Conservation (phyloP, 345 rosid species). For the Lepidium africanum region DNA sequence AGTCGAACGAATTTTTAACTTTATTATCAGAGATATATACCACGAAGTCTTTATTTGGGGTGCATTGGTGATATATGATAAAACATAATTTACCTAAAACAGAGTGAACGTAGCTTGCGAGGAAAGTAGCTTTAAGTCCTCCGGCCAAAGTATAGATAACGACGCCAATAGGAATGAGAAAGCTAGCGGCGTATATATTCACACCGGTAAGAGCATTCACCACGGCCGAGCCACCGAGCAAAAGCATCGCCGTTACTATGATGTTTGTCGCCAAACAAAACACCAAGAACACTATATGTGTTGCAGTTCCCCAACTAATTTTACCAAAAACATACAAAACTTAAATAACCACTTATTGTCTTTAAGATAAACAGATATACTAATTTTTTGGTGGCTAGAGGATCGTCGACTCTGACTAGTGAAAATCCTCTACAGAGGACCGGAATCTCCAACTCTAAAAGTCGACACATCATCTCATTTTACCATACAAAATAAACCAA, state of each 20-base stretch:
- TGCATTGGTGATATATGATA: too few relatives aligned
- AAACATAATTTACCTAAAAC: slow-evolving; percentile 44
- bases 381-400: too few relatives aligned
- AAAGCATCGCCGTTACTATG: slow-evolving; percentile 84
- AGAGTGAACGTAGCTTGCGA: slow-evolving; percentile 93
- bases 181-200: slow-evolving; percentile 82
- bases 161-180: slow-evolving; percentile 90
- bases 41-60: too few relatives aligned
- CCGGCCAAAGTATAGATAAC: slow-evolving; percentile 85
- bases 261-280: slow-evolving; percentile 78
- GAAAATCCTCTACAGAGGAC: too few relatives aligned
- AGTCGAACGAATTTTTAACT: neutral
- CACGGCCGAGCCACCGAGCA: slow-evolving; percentile 90
- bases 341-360: neutral
- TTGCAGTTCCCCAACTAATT: slow-evolving; percentile 80
- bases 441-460: too few relatives aligned
- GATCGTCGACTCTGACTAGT: too few relatives aligned
- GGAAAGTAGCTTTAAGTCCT: slow-evolving; percentile 89
- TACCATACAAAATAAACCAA: too few relatives aligned
- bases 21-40: too few relatives aligned
- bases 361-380: too few relatives aligned
- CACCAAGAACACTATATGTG: slow-evolving; percentile 76
- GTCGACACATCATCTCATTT: too few relatives aligned
- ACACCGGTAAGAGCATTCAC: slow-evolving; percentile 92
- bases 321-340: neutral